These are phyloP conservation scores for Boletus reticuloceps DNA, from an alignment of 768 basidiomycete species.

Conservation along the genomic window DNA sequence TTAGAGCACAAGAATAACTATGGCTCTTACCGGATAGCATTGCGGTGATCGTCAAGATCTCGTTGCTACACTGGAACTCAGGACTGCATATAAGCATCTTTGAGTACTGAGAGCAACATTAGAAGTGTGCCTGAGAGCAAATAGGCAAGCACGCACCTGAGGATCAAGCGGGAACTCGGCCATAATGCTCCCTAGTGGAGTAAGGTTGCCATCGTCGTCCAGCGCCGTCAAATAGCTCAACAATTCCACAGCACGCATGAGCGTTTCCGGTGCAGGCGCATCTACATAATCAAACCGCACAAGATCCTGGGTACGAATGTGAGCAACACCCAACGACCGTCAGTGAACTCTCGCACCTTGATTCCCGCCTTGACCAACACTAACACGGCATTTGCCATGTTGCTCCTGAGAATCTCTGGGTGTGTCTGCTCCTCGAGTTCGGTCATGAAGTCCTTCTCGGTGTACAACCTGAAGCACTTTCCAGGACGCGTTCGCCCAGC, in stretches of 20 bases:
- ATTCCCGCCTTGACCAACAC: slow-evolving; percentile 94
- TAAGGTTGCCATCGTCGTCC: slow-evolving; percentile 92
- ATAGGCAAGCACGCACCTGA: slow-evolving; percentile 50
- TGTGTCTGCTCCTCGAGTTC: slow-evolving; percentile 97
- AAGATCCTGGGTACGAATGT: slow-evolving; percentile 50
- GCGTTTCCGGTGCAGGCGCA: slow-evolving; percentile 91
- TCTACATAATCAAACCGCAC: slow-evolving; percentile 89
- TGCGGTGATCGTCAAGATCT: slow-evolving; percentile 90
- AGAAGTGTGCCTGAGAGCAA: not conserved
- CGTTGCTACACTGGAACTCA: slow-evolving; percentile 94
- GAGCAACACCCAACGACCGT: not conserved
- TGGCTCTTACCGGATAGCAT: slow-evolving; percentile 82
- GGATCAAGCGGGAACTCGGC: slow-evolving; percentile 99
- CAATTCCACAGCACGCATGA: slow-evolving; percentile 94
- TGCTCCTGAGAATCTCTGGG: slow-evolving; percentile 93
- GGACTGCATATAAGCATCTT: slow-evolving; percentile 94
- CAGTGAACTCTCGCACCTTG: slow-evolving; percentile 45
- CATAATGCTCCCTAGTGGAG: slow-evolving; percentile 85
- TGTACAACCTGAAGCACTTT: slow-evolving; percentile 96
- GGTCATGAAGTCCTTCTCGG: slow-evolving; percentile 94
- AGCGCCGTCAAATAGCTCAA: slow-evolving; percentile 90
- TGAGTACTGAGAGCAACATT: slow-evolving; percentile 50
- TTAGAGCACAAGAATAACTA: not conserved
- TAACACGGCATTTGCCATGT: slow-evolving; percentile 89
- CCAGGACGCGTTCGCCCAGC: slow-evolving; percentile 95